phyloP scores from a whole-genome alignment of 1,284 basidiomycete genomes.

The Ustilago lituana region DNA sequence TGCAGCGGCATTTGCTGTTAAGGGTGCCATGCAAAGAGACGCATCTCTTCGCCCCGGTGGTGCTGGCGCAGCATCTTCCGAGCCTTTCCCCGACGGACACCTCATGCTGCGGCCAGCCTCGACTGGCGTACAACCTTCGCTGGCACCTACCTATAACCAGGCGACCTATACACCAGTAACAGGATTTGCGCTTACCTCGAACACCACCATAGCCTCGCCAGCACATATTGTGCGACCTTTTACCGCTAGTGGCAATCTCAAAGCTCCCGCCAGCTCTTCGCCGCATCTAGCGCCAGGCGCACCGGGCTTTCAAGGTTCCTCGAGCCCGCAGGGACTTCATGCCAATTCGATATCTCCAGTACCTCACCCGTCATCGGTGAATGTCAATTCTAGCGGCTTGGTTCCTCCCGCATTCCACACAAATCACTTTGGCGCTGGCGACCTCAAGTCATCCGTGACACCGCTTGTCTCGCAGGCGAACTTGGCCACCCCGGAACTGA shows the following conservation, averaged over 20 bases:
- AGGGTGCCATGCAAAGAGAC: slow-evolving; percentile 6
- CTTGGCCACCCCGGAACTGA: slow-evolving; percentile 32
- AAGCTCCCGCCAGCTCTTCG: slow-evolving; percentile 3
- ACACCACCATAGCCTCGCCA: slow-evolving; percentile 3
- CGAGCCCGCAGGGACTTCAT: slow-evolving; percentile 5
- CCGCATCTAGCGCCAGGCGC: slow-evolving; percentile 17
- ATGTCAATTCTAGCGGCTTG: background rate
- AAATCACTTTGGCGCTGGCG: slow-evolving; percentile 1
- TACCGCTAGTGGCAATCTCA: slow-evolving; percentile 27
- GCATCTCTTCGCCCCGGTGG: background rate
- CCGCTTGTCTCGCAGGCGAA: slow-evolving; percentile 17
- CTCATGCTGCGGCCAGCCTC: slow-evolving; percentile 29
- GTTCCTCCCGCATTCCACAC: slow-evolving; percentile 1
- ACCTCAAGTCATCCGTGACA: slow-evolving; percentile 15
- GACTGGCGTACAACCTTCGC: slow-evolving; percentile 11
- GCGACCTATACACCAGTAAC: slow-evolving; percentile 8
- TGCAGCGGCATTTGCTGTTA: slow-evolving; percentile 1
- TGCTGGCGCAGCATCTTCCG: background rate
- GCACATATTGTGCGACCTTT: slow-evolving; percentile 26
- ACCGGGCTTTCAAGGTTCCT: slow-evolving; percentile 3
- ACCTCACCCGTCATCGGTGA: background rate
- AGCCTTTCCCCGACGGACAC: background rate
- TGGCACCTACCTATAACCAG: slow-evolving; percentile 11
- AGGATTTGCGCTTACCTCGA: background rate
- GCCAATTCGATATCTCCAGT: slow-evolving; percentile 21